These are phyloP conservation scores for Medicago ruthenica DNA, from an alignment of 306 rosid genomes.

Conservation along the genomic window DNA sequence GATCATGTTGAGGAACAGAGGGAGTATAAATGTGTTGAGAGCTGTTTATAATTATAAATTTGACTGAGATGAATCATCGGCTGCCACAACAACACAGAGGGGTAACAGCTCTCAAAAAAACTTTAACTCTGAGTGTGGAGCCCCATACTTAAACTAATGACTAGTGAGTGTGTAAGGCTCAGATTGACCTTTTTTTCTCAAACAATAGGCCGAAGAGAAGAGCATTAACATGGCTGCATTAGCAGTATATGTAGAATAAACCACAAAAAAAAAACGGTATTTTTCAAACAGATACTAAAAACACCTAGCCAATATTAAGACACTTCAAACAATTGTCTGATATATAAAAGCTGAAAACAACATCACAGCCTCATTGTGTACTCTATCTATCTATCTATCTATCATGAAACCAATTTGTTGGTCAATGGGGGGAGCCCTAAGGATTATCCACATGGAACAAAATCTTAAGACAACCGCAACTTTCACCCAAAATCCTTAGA, in stretches of 20 bases:
- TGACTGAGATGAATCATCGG: not conserved
- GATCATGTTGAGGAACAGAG: not conserved
- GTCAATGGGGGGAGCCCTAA: too few species aligned
- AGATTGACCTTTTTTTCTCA: slow-evolving; percentile 31
- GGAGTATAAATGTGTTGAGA: not conserved
- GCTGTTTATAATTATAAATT: not conserved
- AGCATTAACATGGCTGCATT: slow-evolving; percentile 33
- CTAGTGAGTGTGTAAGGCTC: slow-evolving; percentile 29
- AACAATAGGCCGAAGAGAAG: not conserved
- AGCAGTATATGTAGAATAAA: slow-evolving; percentile 12
- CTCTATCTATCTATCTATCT: too few species aligned
- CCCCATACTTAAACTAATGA: slow-evolving; percentile 45
- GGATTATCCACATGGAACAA: too few species aligned
- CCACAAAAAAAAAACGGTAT: not conserved
- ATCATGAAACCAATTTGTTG: too few species aligned
- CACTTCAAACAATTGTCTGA: not conserved
- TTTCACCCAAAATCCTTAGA: too few species aligned
- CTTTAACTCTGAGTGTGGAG: slow-evolving; percentile 11
- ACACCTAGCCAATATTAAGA: slow-evolving; percentile 33
- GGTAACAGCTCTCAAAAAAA: slow-evolving; percentile 5
- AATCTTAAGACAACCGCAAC: too few species aligned
- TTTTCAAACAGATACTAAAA: slow-evolving; percentile 12
- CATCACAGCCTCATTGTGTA: slow-evolving; percentile 38
- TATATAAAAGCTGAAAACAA: slow-evolving; percentile 3
- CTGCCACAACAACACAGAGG: not conserved